These are phyloP conservation scores for Nowakowskiella sp. DNA, from an alignment of 192 early-diverging fungal species.

Conservation along the genomic window DNA sequence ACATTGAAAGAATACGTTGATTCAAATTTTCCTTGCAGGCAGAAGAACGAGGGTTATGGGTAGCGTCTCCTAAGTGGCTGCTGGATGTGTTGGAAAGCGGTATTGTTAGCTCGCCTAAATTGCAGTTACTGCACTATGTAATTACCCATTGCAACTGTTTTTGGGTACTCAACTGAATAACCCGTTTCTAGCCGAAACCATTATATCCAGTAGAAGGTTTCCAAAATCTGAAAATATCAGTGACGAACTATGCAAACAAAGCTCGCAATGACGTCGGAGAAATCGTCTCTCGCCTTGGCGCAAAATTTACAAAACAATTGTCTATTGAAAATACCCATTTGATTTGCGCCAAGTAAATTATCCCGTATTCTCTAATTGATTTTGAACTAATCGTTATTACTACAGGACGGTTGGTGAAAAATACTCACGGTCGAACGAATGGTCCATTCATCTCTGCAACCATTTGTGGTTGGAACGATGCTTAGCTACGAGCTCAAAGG, in stretches of 20 bases:
- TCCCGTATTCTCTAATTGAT: background rate
- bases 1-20: background rate
- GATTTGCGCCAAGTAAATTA: constrained; percentile 53
- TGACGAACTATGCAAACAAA: constrained; percentile 63
- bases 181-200: constrained; percentile 33
- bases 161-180: too few relatives aligned
- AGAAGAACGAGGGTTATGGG: constrained; percentile 28
- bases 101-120: constrained; percentile 30
- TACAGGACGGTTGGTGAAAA: constrained; percentile 56
- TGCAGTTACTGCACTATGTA: constrained; percentile 41
- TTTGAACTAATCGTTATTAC: background rate
- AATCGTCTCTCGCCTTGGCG: constrained; percentile 57
- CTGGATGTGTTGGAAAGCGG: constrained; percentile 32
- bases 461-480: constrained; percentile 82
- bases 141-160: too few relatives aligned
- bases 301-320: constrained; percentile 52
- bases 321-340: constrained; percentile 65
- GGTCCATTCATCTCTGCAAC: constrained; percentile 66
- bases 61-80: constrained; percentile 47
- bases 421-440: constrained; percentile 49
- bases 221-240: constrained; percentile 41
- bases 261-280: constrained; percentile 57
- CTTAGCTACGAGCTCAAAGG: constrained; percentile 53
- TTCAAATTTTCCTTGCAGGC: constrained; percentile 16
- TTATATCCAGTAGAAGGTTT: constrained; percentile 36